These are phyloP conservation scores for Bathelium albidoporum DNA, from an alignment of 495 filamentous ascomycete genomes.

Conservation along the genomic window DNA sequence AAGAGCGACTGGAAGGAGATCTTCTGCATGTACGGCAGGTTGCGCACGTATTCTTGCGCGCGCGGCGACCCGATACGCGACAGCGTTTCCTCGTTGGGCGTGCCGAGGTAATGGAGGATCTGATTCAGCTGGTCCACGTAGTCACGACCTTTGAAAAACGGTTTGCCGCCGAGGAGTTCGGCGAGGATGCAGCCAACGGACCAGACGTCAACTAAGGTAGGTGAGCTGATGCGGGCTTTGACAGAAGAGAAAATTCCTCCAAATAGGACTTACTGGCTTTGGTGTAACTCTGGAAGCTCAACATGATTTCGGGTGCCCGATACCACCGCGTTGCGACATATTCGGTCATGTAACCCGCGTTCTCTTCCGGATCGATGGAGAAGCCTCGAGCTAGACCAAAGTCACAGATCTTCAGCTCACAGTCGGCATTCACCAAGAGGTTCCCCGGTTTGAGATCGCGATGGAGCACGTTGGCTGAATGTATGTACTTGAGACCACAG, in stretches of 20 bases:
- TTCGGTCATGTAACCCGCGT: constrained; percentile 99
- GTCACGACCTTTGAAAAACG: constrained; percentile 98
- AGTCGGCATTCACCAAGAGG: constrained; percentile 94
- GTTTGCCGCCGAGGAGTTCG: constrained; percentile 87
- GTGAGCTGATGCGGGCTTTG: too few relatives aligned
- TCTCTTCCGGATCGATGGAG: constrained; percentile 85
- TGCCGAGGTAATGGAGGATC: constrained; percentile 95
- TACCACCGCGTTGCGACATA: constrained; percentile 99
- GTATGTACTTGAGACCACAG: constrained; percentile 96
- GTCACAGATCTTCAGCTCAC: constrained; percentile 97
- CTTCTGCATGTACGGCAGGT: constrained; percentile 93
- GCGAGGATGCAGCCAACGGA: constrained; percentile 97
- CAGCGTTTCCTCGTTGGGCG: constrained; percentile 89
- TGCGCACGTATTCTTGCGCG: constrained; percentile 96
- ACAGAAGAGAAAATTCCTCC: too few relatives aligned
- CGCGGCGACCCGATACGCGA: constrained; percentile 89
- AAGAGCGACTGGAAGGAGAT: constrained; percentile 79
- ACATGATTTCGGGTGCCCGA: constrained; percentile 98
- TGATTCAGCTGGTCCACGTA: constrained; percentile 99
- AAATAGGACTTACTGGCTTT: constrained; percentile 59
- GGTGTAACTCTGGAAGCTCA: constrained; percentile 99
- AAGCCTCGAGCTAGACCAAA: constrained; percentile 89
- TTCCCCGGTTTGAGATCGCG: constrained; percentile 97
- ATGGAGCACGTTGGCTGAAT: constrained; percentile 96
- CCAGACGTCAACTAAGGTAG: constrained; percentile 79